Evolutionary conservation across 1,284 basidiomycete genomes (phyloP).

Genomic region (Trametes hirsuta): DNA sequence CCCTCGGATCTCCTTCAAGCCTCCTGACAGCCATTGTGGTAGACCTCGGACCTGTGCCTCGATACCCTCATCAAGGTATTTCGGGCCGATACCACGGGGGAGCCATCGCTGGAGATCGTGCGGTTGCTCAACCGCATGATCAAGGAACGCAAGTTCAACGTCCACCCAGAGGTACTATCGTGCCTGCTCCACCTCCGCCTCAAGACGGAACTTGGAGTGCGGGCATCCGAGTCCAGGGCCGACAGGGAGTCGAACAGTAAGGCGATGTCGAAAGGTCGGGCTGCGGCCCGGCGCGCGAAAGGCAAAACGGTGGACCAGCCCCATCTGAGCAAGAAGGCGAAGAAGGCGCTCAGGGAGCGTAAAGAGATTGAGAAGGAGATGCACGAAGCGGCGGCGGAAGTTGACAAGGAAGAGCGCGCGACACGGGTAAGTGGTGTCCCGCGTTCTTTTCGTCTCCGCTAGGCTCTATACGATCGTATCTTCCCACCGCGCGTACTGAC

Average conservation of each 20-base stretch:
- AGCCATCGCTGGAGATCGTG: slow-evolving; percentile 86
- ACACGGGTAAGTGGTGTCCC: slow-evolving; percentile 55
- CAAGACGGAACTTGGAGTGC: slow-evolving; percentile 83
- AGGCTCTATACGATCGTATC: slow-evolving; percentile 13
- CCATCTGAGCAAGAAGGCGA: slow-evolving; percentile 89
- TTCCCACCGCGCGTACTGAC: slow-evolving; percentile 18
- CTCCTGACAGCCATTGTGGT: slow-evolving; percentile 4
- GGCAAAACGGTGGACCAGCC: slow-evolving; percentile 64
- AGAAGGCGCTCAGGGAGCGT: slow-evolving; percentile 79
- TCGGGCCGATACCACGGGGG: slow-evolving; percentile 77
- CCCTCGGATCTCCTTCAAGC: slow-evolving; percentile 9
- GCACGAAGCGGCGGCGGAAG: slow-evolving; percentile 92
- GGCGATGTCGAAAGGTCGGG: slow-evolving; percentile 50
- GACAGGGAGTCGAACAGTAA: slow-evolving; percentile 54
- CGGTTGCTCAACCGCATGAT: slow-evolving; percentile 95
- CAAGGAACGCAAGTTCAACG: slow-evolving; percentile 89
- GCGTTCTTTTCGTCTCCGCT: slow-evolving; percentile 28
- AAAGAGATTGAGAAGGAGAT: slow-evolving; percentile 89
- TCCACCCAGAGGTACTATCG: slow-evolving; percentile 88
- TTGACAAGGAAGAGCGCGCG: slow-evolving; percentile 91
- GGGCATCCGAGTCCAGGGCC: slow-evolving; percentile 69
- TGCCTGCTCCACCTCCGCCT: slow-evolving; percentile 88
- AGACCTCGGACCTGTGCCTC: slow-evolving; percentile 84
- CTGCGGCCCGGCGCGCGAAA: slow-evolving; percentile 52
- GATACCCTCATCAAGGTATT: slow-evolving; percentile 84